A percentile compares a stretch with the other conserved stretches of the same genome.
These are phyloP conservation scores for Yarrowia sp. DNA, from an alignment of 805 yeast species.

Conservation along the genomic window DNA sequence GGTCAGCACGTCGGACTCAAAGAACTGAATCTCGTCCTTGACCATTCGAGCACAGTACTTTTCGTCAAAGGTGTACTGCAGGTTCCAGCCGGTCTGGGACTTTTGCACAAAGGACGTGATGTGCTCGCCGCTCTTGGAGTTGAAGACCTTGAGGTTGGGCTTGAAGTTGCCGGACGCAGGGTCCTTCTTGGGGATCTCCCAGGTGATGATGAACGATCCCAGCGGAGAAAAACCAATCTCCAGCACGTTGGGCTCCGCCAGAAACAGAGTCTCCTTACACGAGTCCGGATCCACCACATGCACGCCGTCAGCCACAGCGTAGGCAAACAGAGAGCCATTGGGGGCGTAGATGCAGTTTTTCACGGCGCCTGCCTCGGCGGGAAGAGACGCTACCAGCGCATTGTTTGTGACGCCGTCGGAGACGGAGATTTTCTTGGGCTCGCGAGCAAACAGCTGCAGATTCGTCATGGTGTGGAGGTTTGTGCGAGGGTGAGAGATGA, in stretches of 20 bases:
- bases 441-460: slow-evolving; percentile 23
- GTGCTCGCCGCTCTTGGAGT: slow-evolving; percentile 49
- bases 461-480: neutral
- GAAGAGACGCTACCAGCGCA: neutral
- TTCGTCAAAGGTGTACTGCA: slow-evolving; percentile 87
- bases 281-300: slow-evolving; percentile 55
- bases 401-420: slow-evolving; percentile 21
- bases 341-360: slow-evolving; percentile 66
- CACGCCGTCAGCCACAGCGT: slow-evolving; percentile 55
- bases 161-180: slow-evolving; percentile 66
- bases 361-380: slow-evolving; percentile 34
- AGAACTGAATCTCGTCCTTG: slow-evolving; percentile 66
- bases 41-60: slow-evolving; percentile 60
- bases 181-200: slow-evolving; percentile 81
- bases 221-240: slow-evolving; percentile 87
- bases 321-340: slow-evolving; percentile 67
- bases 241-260: slow-evolving; percentile 64
- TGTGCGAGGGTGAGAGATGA: neutral
- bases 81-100: slow-evolving; percentile 82
- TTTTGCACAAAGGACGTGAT: slow-evolving; percentile 69
- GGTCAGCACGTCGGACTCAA: slow-evolving; percentile 47
- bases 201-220: slow-evolving; percentile 77
- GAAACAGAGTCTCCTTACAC: slow-evolving; percentile 47
- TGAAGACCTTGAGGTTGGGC: slow-evolving; percentile 78
- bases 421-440: slow-evolving; percentile 23